Percentiles rank a stretch among this genome's conserved stretches.
Evolutionary conservation across 2,329 filamentous ascomycete genomes (phyloP).

Genomic region (Aspergillus floridensis): DNA sequence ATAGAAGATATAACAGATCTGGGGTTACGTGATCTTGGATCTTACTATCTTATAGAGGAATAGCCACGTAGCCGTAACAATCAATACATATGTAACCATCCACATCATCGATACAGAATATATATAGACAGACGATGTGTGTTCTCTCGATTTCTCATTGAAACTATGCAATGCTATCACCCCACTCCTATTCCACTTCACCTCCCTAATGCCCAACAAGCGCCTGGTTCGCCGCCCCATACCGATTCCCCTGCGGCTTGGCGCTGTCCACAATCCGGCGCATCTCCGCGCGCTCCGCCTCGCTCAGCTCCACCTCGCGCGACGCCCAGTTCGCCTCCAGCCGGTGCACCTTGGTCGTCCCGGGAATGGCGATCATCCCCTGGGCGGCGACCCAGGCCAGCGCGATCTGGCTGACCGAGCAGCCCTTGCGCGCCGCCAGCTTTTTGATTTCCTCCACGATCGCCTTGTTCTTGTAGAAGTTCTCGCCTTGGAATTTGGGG

Average conservation of each 20-base stretch:
- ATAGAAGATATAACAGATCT: too few relatives aligned
- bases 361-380: constrained; percentile 48
- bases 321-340: constrained; percentile 44
- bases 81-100: too few relatives aligned
- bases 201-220: constrained; percentile 24
- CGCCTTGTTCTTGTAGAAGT: constrained; percentile 45
- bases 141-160: too few relatives aligned
- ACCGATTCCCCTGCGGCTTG: constrained; percentile 40
- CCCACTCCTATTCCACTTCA: too few relatives aligned
- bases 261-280: constrained; percentile 38
- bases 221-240: constrained; percentile 24
- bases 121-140: too few relatives aligned
- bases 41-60: too few relatives aligned
- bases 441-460: constrained; percentile 46
- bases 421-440: constrained; percentile 37
- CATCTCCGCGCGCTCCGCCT: constrained; percentile 42
- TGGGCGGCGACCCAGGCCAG: constrained; percentile 44
- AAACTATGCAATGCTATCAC: too few relatives aligned
- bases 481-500: constrained; percentile 43
- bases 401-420: constrained; percentile 37
- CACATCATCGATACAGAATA: too few relatives aligned
- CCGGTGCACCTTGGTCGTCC: constrained; percentile 43
- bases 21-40: too few relatives aligned
- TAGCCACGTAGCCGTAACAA: too few relatives aligned
- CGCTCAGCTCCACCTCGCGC: constrained; percentile 35